Conservation (phyloP, 768 basidiomycete species). For the Vararia minispora region DNA sequence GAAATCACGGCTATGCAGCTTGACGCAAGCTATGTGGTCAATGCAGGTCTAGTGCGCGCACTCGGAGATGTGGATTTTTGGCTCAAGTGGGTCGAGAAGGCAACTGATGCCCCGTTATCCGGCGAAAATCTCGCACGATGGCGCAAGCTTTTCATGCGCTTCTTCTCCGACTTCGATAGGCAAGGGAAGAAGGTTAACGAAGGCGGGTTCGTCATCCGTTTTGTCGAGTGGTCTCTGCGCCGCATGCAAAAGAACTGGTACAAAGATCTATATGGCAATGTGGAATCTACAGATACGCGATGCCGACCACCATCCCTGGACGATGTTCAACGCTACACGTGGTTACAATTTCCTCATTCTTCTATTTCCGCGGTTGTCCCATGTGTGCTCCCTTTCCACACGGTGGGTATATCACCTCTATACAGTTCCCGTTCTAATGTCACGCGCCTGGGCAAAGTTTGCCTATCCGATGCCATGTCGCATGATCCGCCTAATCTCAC, state of each 20-base stretch:
- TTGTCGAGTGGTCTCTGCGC: conserved; percentile 32
- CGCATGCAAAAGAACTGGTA: conserved; percentile 34
- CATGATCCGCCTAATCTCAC: conserved; percentile 32
- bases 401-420: conserved; percentile 20
- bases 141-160: conserved; percentile 21
- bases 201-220: conserved; percentile 31
- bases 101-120: conserved; percentile 17
- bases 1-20: conserved; percentile 28
- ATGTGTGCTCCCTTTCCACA: conserved; percentile 38
- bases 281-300: conserved; percentile 6
- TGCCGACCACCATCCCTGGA: conserved; percentile 7
- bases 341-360: conserved; percentile 13
- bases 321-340: not conserved
- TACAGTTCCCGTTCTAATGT: not conserved
- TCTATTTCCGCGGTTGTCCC: conserved; percentile 24
- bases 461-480: conserved; percentile 32
- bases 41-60: conserved; percentile 19
- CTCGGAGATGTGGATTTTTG: conserved; percentile 23
- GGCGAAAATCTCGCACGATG: conserved; percentile 20
- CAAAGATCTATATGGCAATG: conserved; percentile 23
- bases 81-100: conserved; percentile 24
- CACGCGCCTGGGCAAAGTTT: conserved; percentile 24
- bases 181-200: conserved; percentile 22
- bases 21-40: conserved; percentile 20
- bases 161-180: conserved; percentile 19